Evolutionary conservation across 2,329 filamentous ascomycete genomes (phyloP), one percentile per base, ranked within the genome.

Genomic region (Nigrograna mackinnonii): DNA sequence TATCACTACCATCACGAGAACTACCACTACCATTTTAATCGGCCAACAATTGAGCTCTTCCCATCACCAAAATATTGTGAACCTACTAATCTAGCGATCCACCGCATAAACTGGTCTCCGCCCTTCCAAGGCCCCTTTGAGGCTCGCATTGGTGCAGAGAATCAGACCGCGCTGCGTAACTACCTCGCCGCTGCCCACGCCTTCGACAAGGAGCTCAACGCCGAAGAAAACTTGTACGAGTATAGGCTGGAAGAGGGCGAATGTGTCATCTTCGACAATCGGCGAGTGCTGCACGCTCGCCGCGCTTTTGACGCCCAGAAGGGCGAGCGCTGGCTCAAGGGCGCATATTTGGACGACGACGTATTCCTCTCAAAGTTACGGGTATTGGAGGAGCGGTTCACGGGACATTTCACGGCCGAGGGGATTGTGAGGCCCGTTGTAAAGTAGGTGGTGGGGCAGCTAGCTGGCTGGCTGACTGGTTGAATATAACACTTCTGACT

Each of bases 251-350:
- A 83, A 40, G 83, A 87, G 4, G 94, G 92, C 3, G 88, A 96
- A 60, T 95, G 90, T 62, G 91, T 91, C 11, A 78, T 99, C n/a
- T 97, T 99, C 62, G 86, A 95, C 64, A 97, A 97, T 62, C 72
- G 83, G 45, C 79, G 92, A 14, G 77, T 95, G n/a, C 68, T 95
- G 61, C 94, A 97, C 72, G 92, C 91, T 0, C 77, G 94, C 4
- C 79, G 76, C 13, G 81, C 83, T 21, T 97, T 97, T 67, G 83
- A 92, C 62, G 69, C 76, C 0, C 70, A 70, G 0, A 76, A 78
- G 5, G 88, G 88, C 1, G 79, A 84, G 47, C 77, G 92, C 39
- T 95, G 89, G 88, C 70, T 97, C 41, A 87, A 89, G 55, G 94
- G 94, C 4, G 81, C 89, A 0, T 99, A 97, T 68, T 77, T 96